Evolutionary conservation across 2,329 filamentous ascomycete species (phyloP), one percentile per base, ranked within the genome.

Genomic region (Fusarium incarnatum): DNA sequence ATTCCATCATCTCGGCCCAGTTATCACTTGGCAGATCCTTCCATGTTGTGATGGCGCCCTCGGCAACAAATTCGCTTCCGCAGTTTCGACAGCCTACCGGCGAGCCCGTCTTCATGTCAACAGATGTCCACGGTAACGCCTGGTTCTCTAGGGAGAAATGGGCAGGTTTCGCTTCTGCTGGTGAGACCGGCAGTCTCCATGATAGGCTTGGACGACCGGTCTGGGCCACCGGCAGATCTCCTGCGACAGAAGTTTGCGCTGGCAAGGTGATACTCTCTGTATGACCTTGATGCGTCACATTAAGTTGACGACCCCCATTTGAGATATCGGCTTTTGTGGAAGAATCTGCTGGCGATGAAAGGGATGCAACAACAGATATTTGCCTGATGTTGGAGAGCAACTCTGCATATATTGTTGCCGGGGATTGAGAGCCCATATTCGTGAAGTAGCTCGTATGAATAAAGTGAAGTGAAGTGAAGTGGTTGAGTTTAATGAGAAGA

Each of bases 1-100:
- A 97, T 79, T 99, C 97, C 96, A 99, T 99, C 94, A 99, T 97
- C 82, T 99, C 96, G 1, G 96, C 97, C 96, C 96, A 99, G 76
- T 97, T 95, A 74, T 97, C 94, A 76, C 94, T 97, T 0, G 96
- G 96, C 20, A 99, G 83, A 76, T 99, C 94, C 80, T 95, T 97
- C 95, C 96, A 99, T 40, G 81, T 79, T 41, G 79, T 81, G 10
- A 88, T 82, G 6, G 54, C 72, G 10, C 77, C 81, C 5, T 73
- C 57, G 1, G 73, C 42, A 15, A 88, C 79, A 20, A 88, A 64
- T 3, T 56, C 64, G 18, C 76, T 62, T 46, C 68, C 53, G 77
- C 84, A 85, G 68, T 71, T 56, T 61, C 83, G 79, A 73, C 85
- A 85, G 28, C 70, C 58, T 73, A 91, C 75, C 18, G 76, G 60